phyloP scores from a whole-genome alignment of 108 stramenopile species.

The Schizochytrium sp. region DNA sequence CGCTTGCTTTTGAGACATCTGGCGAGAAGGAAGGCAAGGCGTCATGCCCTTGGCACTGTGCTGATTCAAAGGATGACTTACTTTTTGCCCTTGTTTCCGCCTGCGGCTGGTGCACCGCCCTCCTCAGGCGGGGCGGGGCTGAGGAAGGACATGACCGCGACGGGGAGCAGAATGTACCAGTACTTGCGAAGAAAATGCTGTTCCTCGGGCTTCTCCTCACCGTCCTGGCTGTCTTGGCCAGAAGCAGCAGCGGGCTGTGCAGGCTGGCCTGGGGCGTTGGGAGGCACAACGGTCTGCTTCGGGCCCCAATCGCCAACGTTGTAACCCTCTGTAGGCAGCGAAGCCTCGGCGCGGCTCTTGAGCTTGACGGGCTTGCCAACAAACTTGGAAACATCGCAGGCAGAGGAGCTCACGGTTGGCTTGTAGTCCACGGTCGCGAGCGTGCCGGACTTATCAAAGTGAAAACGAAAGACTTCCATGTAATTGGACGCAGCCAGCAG shows the following conservation, averaged over 20 bases:
- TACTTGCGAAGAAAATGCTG: conserved; percentile 1
- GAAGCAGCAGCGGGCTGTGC: not conserved
- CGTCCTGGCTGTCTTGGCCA: not conserved
- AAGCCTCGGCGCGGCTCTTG: not conserved
- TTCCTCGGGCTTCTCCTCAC: not conserved
- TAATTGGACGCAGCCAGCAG: not conserved
- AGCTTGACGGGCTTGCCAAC: not conserved
- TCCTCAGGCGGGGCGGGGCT: not conserved
- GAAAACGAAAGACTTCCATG: not conserved
- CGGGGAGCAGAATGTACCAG: not conserved
- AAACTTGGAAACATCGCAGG: not conserved
- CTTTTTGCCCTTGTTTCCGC: not conserved
- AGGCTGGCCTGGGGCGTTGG: not conserved
- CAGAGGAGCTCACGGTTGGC: not conserved
- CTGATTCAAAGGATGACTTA: not conserved
- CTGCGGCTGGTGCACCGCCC: not conserved
- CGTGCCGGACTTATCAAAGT: conserved; percentile 12
- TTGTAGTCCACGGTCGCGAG: not conserved
- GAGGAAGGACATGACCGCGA: not conserved
- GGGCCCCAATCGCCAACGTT: not conserved
- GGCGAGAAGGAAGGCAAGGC: too few relatives aligned
- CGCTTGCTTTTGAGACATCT: too few relatives aligned
- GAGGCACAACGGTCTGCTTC: not conserved
- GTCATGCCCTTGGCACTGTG: too few relatives aligned
- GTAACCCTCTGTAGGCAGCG: not conserved